Conservation (phyloP, 768 basidiomycete species). For the Leccinum truebloodii region DNA sequence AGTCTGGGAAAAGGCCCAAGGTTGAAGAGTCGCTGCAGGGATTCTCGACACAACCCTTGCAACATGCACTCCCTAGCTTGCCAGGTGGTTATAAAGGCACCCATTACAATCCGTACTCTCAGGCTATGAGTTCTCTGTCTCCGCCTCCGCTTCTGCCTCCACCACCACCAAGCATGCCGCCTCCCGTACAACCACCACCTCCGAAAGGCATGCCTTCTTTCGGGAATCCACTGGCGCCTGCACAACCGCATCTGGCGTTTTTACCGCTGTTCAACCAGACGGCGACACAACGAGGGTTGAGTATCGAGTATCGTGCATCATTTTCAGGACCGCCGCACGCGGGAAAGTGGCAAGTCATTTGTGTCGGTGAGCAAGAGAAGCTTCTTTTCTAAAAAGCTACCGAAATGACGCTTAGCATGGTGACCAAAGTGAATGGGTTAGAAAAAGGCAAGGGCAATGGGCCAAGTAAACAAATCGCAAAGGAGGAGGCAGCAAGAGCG, state of each 20-base stretch:
- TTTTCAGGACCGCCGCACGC: constrained; percentile 70
- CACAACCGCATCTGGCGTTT: constrained; percentile 63
- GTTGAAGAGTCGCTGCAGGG: constrained; percentile 34
- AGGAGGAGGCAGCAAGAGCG: constrained; percentile 72
- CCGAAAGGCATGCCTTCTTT: constrained; percentile 31
- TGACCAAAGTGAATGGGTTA: constrained; percentile 62
- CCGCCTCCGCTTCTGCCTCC: constrained; percentile 25
- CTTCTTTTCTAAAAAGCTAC: neutral
- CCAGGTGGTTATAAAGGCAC: constrained; percentile 22
- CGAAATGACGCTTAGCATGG: constrained; percentile 5
- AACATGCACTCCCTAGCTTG: constrained; percentile 19
- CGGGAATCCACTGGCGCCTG: constrained; percentile 61
- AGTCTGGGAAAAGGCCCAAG: constrained; percentile 32
- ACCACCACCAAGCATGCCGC: constrained; percentile 32
- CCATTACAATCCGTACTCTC: constrained; percentile 34
- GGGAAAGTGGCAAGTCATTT: constrained; percentile 64
- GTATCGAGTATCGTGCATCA: constrained; percentile 58
- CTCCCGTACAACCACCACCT: constrained; percentile 39
- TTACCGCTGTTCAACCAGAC: constrained; percentile 76
- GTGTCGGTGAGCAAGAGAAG: constrained; percentile 56
- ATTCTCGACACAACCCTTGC: constrained; percentile 30
- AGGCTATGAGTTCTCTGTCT: constrained; percentile 11
- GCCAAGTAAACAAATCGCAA: constrained; percentile 71
- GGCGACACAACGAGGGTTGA: constrained; percentile 62
- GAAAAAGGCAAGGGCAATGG: constrained; percentile 66